phyloP scores from a whole-genome alignment of 2,329 filamentous ascomycete species.

The Ascochyta fabae region DNA sequence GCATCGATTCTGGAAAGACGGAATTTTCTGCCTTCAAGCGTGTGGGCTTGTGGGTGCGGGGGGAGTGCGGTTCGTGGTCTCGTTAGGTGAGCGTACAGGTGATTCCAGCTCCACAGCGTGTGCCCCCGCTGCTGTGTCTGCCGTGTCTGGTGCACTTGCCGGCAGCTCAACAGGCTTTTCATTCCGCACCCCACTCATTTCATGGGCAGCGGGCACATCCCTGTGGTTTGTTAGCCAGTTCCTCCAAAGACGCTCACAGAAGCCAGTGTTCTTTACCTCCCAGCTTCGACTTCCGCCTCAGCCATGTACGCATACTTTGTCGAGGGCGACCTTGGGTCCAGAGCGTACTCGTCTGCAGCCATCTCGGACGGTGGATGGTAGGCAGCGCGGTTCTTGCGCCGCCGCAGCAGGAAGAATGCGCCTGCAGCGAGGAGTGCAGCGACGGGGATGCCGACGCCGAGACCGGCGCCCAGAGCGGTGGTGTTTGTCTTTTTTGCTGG shows the following conservation, averaged over 20 bases:
- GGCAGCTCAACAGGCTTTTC: constrained; percentile 1
- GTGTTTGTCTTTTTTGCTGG: constrained; percentile 9
- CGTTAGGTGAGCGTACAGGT: neutral
- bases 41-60: too few relatives aligned
- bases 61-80: neutral
- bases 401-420: constrained; percentile 10
- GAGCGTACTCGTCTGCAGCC: constrained; percentile 1
- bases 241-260: neutral
- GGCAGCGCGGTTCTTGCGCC: constrained; percentile 1
- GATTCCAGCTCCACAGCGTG: constrained; percentile 3
- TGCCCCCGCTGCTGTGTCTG: neutral
- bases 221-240: neutral
- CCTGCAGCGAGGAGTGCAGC: constrained; percentile 8
- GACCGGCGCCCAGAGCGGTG: constrained; percentile 15
- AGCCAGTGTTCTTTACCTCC: neutral
- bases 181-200: neutral
- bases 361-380: constrained; percentile 1
- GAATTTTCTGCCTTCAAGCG: too few relatives aligned
- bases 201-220: neutral
- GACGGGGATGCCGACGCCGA: constrained; percentile 15
- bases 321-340: neutral
- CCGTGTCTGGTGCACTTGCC: neutral
- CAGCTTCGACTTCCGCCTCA: neutral
- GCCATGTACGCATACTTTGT: constrained; percentile 11
- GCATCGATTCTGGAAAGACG: too few relatives aligned